Evolutionary conservation across 495 filamentous ascomycete species (phyloP), one percentile per base, ranked within the genome.

Genomic region (Xylaria curta): DNA sequence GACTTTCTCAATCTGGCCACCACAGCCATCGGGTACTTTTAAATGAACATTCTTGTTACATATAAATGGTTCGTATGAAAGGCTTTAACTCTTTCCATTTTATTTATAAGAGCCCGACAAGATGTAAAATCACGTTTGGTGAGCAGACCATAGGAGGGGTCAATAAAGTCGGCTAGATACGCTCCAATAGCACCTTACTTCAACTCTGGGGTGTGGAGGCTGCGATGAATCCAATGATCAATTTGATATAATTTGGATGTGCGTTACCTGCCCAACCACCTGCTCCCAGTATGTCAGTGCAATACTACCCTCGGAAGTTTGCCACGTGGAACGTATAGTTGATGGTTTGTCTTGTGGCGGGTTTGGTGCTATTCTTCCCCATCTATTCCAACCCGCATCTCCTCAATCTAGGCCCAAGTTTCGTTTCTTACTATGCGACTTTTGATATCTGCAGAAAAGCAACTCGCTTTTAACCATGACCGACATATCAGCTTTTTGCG

Each of bases 291-390:
- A 40, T 31, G 0, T 36, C 33, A 47, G 24, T 61, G 44, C 56
- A 42, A 26, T 69, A n/a, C 46, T 42, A 69, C 68, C 68, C 28
- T 62, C 46, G 9, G 4, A 3, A 33, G 31, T 28, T 10, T 54
- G 68, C 44, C 68, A 69, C 68, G 68, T 69, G 68, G 68, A 69
- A 38, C 68, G 68, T 69, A 60, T 69, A 19, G 36, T 62, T 38
- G 40, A 15, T 36, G 24, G 6, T 33, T 17, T 33, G 26, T 19
- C 46, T 69, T 59, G 44, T 69, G 17, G 28, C 56, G 17, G 42
- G 54, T 44, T 26, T 47, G 40, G n/a, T 53, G 36, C 31, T 62
- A 33, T 24, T 38, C 24, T 59, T 40, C 33, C n/a, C 53, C 40
- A 5, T 62, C 56, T 59, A n/a, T 42, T 42, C 68, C 24, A 66